A percentile compares a stretch with the other conserved stretches of the same genome.
phyloP scores from a whole-genome alignment of 352 stramenopile species.

The Globisporangium lucens region DNA sequence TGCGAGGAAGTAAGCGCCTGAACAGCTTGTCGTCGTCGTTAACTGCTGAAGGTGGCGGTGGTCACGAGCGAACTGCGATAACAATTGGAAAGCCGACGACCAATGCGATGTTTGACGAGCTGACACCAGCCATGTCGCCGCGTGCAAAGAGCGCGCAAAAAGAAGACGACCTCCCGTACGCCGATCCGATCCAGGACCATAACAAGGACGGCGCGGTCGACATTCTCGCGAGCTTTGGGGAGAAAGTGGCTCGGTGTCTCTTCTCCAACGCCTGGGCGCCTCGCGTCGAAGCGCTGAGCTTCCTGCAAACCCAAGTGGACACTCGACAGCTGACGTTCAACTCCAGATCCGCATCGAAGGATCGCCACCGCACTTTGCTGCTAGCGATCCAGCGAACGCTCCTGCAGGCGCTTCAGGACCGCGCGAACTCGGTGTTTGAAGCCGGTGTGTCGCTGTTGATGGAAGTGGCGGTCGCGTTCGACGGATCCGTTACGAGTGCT shows the following conservation, averaged over 20 bases:
- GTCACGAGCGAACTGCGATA: not conserved
- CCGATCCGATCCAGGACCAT: slow-evolving; percentile 65
- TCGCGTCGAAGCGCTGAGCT: slow-evolving; percentile 75
- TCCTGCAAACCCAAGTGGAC: slow-evolving; percentile 66
- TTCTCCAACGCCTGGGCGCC: slow-evolving; percentile 83
- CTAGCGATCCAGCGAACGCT: slow-evolving; percentile 48
- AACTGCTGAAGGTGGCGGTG: not conserved
- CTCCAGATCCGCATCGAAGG: slow-evolving; percentile 5
- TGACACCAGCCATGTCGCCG: slow-evolving; percentile 24
- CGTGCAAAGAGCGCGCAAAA: slow-evolving; percentile 52
- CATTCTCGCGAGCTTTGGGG: slow-evolving; percentile 58
- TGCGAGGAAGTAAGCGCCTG: slow-evolving; percentile 68
- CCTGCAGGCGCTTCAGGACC: slow-evolving; percentile 59
- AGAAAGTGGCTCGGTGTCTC: slow-evolving; percentile 69
- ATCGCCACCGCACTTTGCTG: not conserved
- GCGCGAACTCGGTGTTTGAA: slow-evolving; percentile 79
- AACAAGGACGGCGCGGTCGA: slow-evolving; percentile 44
- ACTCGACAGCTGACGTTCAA: slow-evolving; percentile 50
- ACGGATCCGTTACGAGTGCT: slow-evolving; percentile 19
- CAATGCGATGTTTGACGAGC: slow-evolving; percentile 24
- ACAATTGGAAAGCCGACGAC: too few species aligned
- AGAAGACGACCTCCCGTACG: slow-evolving; percentile 78
- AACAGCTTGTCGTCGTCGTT: slow-evolving; percentile 7
- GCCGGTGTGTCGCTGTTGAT: slow-evolving; percentile 64
- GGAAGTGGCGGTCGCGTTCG: slow-evolving; percentile 66